Conservation (phyloP, 2,329 filamentous ascomycete genomes). For the Botrytis porri region DNA sequence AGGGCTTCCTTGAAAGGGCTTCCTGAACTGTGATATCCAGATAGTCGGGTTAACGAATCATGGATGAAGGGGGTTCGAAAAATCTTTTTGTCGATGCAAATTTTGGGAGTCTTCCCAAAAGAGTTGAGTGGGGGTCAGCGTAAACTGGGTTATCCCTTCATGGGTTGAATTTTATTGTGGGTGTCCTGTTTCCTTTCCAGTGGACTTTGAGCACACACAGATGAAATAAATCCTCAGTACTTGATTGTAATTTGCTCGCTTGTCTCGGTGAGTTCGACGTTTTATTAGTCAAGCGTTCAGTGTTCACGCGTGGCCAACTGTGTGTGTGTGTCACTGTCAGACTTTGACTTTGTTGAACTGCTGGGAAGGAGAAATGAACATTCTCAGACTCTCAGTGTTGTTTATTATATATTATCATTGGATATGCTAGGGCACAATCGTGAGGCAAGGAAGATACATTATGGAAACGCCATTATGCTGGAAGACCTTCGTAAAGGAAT, state of each 20-base stretch:
- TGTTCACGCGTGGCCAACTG: conserved; percentile 7
- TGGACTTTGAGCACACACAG: background rate
- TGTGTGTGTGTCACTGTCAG: conserved; percentile 16
- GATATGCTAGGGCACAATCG: background rate
- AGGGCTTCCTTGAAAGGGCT: too few relatives aligned
- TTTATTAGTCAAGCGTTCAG: conserved; percentile 1
- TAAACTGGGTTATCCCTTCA: conserved; percentile 12
- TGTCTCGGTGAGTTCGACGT: background rate
- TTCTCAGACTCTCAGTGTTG: too few relatives aligned
- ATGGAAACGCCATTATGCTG: background rate
- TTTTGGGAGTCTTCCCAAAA: conserved; percentile 1
- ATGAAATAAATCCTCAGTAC: background rate
- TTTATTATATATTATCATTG: too few relatives aligned
- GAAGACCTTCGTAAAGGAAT: background rate
- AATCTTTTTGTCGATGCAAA: background rate
- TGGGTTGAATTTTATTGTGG: background rate
- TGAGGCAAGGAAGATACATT: background rate
- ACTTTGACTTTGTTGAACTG: background rate
- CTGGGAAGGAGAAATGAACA: background rate
- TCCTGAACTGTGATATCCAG: conserved; percentile 17
- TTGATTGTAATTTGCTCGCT: conserved; percentile 6
- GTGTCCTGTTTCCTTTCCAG: background rate
- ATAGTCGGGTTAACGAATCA: conserved; percentile 8
- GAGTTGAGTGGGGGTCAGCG: background rate
- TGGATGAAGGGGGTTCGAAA: conserved; percentile 3